Evolutionary conservation across 179 eudicot species (phyloP).

Genomic region (Heliamphora pulchella): DNA sequence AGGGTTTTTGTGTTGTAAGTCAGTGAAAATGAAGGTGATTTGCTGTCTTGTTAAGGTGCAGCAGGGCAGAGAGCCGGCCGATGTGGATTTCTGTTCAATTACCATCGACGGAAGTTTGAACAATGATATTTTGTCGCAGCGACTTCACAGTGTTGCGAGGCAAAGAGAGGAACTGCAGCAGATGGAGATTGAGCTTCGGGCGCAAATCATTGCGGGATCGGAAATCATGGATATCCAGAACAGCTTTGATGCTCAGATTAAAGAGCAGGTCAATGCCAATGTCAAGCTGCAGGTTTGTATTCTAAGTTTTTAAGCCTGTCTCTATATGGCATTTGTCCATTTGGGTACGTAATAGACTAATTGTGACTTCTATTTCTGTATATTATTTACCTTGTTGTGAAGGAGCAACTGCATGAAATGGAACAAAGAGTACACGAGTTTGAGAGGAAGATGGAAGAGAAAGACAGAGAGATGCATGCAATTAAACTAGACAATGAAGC

Average conservation of each 20-base stretch:
- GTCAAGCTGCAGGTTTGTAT: conserved; percentile 63
- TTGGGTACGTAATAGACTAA: background rate
- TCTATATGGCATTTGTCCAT: too few relatives aligned
- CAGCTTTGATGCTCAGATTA: conserved; percentile 51
- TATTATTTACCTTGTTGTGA: conserved; percentile 19
- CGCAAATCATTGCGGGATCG: conserved; percentile 62
- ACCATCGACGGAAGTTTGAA: conserved; percentile 54
- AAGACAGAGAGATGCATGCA: conserved; percentile 83
- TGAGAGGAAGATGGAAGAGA: conserved; percentile 75
- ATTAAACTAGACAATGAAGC: conserved; percentile 81
- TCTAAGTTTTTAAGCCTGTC: background rate
- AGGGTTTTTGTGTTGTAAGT: background rate
- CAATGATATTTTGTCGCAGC: conserved; percentile 57
- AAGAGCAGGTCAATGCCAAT: conserved; percentile 53
- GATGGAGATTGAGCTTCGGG: conserved; percentile 74
- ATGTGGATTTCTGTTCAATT: conserved; percentile 61
- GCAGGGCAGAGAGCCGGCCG: conserved; percentile 60
- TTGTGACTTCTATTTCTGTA: background rate
- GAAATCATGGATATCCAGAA: conserved; percentile 62
- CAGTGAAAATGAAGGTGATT: conserved; percentile 23
- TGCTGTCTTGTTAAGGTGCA: conserved; percentile 53
- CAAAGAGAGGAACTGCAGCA: conserved; percentile 78
- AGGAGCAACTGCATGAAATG: conserved; percentile 85
- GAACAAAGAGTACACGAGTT: conserved; percentile 61
- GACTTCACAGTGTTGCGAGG: conserved; percentile 48